Base-by-base conservation (phyloP, 2,329 filamentous ascomycete genomes). In the Sporothrix curviconia region DNA sequence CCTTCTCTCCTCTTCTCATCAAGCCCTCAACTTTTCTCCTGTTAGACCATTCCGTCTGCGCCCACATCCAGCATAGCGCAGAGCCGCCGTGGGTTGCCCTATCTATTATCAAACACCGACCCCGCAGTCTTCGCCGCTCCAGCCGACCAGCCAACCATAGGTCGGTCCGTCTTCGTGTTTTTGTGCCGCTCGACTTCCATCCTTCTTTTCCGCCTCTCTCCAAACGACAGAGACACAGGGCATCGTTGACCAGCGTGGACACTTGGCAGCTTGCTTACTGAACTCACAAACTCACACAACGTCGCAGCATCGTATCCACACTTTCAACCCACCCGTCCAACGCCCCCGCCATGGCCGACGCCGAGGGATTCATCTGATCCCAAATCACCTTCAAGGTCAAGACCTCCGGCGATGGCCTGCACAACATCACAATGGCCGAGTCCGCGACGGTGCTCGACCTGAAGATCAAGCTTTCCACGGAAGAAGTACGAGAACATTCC, bases 321-420 rank as follows among this genome's bases (percentile, higher is more conserved):
- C n/a, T n/a, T n/a, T n/a, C n/a, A n/a, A n/a, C n/a, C n/a, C n/a
- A n/a, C n/a, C n/a, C n/a, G n/a, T n/a, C 17, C 47, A 15, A 8
- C 43, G 11, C 47, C 15, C 11, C 24, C 28, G 44, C 43, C 55
- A 89, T 89, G 85, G 80, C 86, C 69, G 86, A 89, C 71, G 82
- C 76, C 65, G 78, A 81, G 60, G 71, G 78, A 64, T 70, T n/a
- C 76, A 67, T 80, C 83, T 66, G 89, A 92, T 68, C 76, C 85
- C 67, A 92, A 67, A 77, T 99, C 75, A 95, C 89, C 71, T 97
- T 99, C 83, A 94, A 91, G 76, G 86, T 99, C 74, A 99, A 97
- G 78, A 89, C 90, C n/a, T 92, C 90, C n/a, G 87, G 86, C 66
- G 92, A 96, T 69, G 85, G 83, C 70, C 55, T 61, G 37, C 90